Evolutionary conservation across 352 stramenopile genomes (phyloP).

Genomic region (Globisporangium acanthophoron): DNA sequence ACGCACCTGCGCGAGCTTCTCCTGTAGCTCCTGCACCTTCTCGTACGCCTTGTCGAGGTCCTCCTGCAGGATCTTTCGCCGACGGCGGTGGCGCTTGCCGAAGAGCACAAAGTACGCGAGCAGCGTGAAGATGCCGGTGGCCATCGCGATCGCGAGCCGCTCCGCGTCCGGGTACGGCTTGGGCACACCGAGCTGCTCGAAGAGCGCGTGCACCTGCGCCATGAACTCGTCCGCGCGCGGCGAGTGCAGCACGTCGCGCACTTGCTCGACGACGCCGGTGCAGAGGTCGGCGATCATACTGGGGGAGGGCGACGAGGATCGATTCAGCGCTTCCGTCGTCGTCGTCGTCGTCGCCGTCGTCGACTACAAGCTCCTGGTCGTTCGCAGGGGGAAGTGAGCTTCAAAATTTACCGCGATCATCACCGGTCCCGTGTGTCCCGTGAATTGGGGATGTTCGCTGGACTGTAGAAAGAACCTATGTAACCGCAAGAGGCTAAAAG

Average conservation of each 20-base stretch:
- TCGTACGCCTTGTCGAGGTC: slow-evolving; percentile 71
- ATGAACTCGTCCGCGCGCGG: slow-evolving; percentile 62
- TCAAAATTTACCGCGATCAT: no score
- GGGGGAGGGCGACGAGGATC: background rate
- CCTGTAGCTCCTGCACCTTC: slow-evolving; percentile 82
- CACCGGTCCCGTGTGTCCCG: no score
- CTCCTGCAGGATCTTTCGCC: slow-evolving; percentile 58
- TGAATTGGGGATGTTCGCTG: no score
- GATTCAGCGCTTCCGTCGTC: background rate
- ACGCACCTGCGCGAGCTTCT: slow-evolving; percentile 65
- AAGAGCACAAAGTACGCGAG: slow-evolving; percentile 87
- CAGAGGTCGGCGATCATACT: slow-evolving; percentile 44
- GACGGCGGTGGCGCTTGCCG: slow-evolving; percentile 74
- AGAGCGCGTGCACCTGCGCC: slow-evolving; percentile 58
- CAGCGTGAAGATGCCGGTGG: slow-evolving; percentile 77
- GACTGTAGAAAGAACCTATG: no score
- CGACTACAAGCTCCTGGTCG: no score
- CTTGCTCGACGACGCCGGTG: slow-evolving; percentile 58
- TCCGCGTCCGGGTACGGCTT: slow-evolving; percentile 85
- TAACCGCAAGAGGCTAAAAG: no score
- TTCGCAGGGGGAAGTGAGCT: no score
- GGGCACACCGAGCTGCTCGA: slow-evolving; percentile 63
- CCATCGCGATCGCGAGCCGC: slow-evolving; percentile 73
- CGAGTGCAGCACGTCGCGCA: slow-evolving; percentile 80
- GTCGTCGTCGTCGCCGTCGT: no score